Percentiles rank a stretch among this genome's conserved stretches.
Evolutionary conservation across 345 rosid genomes (phyloP).

Genomic region (Alliaria petiolata): DNA sequence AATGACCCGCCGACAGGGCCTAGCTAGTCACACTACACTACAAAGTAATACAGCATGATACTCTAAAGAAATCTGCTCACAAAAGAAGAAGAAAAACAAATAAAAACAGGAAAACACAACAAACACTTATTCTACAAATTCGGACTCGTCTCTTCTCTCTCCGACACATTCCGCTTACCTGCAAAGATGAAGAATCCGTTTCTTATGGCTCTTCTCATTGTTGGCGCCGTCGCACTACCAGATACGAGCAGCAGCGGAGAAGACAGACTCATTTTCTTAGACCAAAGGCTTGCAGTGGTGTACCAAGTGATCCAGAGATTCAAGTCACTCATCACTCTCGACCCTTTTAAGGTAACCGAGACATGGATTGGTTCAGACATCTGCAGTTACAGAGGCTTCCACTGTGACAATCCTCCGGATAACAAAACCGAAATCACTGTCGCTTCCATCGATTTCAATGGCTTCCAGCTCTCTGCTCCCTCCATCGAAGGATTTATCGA

Average conservation of each 20-base stretch:
- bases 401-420: slow-evolving; percentile 78
- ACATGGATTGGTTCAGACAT: slow-evolving; percentile 77
- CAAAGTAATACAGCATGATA: neutral
- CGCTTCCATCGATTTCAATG: slow-evolving; percentile 88
- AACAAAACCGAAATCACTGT: slow-evolving; percentile 63
- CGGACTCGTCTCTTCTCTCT: neutral
- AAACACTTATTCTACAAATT: neutral
- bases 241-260: neutral
- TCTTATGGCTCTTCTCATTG: slow-evolving; percentile 7
- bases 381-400: slow-evolving; percentile 76
- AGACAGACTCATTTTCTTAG: slow-evolving; percentile 41
- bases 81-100: neutral
- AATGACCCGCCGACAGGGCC: too few species aligned
- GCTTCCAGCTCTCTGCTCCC: slow-evolving; percentile 72
- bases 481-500: slow-evolving; percentile 75
- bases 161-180: neutral
- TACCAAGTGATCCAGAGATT: slow-evolving; percentile 75
- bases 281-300: slow-evolving; percentile 61
- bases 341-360: slow-evolving; percentile 61
- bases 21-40: neutral
- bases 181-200: slow-evolving; percentile 15
- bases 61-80: neutral
- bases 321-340: slow-evolving; percentile 62
- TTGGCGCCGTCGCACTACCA: neutral
- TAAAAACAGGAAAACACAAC: neutral